Conservation (phyloP, 139 green algal genomes). For the Helicosporidium sp. region DNA sequence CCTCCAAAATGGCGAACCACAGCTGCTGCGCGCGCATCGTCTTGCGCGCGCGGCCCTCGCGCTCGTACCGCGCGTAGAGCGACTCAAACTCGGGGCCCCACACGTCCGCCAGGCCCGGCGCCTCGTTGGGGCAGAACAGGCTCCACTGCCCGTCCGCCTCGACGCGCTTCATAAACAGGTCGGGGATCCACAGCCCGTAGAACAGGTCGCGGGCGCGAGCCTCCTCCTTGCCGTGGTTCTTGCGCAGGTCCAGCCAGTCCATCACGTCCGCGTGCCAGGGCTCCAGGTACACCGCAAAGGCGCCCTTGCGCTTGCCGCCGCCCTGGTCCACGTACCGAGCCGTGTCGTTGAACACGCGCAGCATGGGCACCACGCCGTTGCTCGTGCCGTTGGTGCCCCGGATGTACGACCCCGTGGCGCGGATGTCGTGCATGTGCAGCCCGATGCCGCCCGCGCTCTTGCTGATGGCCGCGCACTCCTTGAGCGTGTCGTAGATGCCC, state of each 20-base stretch:
- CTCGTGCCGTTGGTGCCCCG: constrained; percentile 91
- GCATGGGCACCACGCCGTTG: constrained; percentile 98
- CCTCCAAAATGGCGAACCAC: constrained; percentile 96
- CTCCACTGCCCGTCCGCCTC: constrained; percentile 67
- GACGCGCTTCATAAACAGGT: constrained; percentile 87
- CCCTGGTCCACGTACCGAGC: constrained; percentile 72
- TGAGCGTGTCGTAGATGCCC: constrained; percentile 99
- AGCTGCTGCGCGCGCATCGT: constrained; percentile 84
- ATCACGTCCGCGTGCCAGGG: constrained; percentile 96
- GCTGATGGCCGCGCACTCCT: constrained; percentile 92
- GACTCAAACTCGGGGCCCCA: constrained; percentile 84
- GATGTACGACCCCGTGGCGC: constrained; percentile 82
- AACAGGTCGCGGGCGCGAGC: constrained; percentile 87
- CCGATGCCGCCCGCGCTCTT: constrained; percentile 93
- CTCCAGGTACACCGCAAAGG: constrained; percentile 95
- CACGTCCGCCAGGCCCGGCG: constrained; percentile 73
- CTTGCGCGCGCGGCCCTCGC: constrained; percentile 30
- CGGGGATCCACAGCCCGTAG: constrained; percentile 90
- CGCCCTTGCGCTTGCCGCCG: constrained; percentile 93
- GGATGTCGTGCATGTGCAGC: constrained; percentile 89
- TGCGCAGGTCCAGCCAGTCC: constrained; percentile 91
- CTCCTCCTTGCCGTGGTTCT: constrained; percentile 94
- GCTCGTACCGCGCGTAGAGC: constrained; percentile 69
- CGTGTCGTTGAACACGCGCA: constrained; percentile 98
- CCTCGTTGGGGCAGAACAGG: constrained; percentile 96